Conservation (phyloP, 176 grass and related monocot genomes). For the Tillandsia leiboldiana region DNA sequence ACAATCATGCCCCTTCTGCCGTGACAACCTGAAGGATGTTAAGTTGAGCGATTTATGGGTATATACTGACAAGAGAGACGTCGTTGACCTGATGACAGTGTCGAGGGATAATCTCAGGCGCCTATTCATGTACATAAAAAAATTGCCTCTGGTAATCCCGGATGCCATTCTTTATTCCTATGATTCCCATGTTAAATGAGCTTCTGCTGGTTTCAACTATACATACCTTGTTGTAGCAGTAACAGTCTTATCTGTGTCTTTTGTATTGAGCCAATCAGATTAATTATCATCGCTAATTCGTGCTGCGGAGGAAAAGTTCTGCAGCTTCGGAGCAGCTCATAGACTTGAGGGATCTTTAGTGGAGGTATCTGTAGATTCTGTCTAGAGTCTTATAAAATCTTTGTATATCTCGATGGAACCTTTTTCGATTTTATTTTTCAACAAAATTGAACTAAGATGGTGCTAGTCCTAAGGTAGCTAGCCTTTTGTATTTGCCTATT, state of each 20-base stretch:
- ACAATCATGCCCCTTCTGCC: constrained; percentile 87
- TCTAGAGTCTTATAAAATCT: background rate
- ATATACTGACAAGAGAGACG: constrained; percentile 50
- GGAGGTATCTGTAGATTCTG: background rate
- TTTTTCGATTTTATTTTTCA: too few species aligned
- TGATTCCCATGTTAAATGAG: constrained; percentile 76
- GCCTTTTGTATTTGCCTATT: too few species aligned
- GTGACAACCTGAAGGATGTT: constrained; percentile 57
- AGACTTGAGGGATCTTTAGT: background rate
- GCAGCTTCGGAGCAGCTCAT: background rate
- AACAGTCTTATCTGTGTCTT: background rate
- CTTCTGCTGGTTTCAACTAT: background rate
- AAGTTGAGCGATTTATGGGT: constrained; percentile 76
- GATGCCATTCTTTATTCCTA: constrained; percentile 58
- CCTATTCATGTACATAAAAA: constrained; percentile 79
- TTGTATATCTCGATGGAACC: background rate
- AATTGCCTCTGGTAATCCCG: constrained; percentile 64
- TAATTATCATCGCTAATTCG: background rate
- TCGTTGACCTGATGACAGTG: constrained; percentile 51
- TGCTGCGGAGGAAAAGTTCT: background rate
- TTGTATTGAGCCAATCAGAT: background rate
- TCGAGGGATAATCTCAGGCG: constrained; percentile 63
- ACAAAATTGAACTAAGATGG: too few species aligned
- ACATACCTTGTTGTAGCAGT: background rate
- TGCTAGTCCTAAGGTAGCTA: too few species aligned